Evolutionary conservation across 2,329 filamentous ascomycete species (phyloP), one percentile per base, ranked within the genome.

Genomic region (Epichloe gansuensis): DNA sequence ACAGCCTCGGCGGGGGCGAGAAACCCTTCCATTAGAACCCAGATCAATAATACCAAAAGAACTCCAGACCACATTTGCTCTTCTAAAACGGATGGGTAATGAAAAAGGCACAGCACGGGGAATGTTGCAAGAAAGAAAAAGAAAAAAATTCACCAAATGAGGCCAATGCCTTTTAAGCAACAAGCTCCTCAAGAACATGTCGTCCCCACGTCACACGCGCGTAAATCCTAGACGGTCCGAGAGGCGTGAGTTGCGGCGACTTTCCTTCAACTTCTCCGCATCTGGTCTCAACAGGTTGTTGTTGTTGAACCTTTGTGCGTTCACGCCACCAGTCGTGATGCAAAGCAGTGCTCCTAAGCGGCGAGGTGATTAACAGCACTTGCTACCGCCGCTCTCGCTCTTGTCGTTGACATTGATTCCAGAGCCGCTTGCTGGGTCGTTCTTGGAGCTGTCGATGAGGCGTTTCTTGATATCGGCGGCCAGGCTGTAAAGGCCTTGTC

Each of bases 391-490:
- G 55, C 75, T 75, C 48, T 75, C 75, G 58, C 76, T 77, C 60
- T 78, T 78, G 62, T 81, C 78, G 59, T 80, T 78, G 62, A 91
- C 85, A 65, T 83, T 87, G 61, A 91, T 83, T 46, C 82, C 82
- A 37, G 75, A 70, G 50, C 69, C 67, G 45, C 73, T 65, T 38
- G 76, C 70, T 62, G 82, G 78, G 61, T 93, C 87, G 58, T 81
- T 81, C 76, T 91, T 89, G 60, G 84, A 82, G 58, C 85, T 94
- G 69, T 97, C 91, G 72, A 96, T 93, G 69, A 96, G 85, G 62
- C 89, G 84, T 80, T 95, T 95, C 83, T 98, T 98, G 77, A 98
- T 97, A 67, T 97, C 91, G 59, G 86, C 82, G 15, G 93, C 93
- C 62, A 98, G 81, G 68, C 80, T 91, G 76, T 94, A 97, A 69